A percentile compares a stretch with the other conserved stretches of the same genome.
Evolutionary conservation across 2,329 filamentous ascomycete genomes (phyloP).

Genomic region (Fusarium sp.): DNA sequence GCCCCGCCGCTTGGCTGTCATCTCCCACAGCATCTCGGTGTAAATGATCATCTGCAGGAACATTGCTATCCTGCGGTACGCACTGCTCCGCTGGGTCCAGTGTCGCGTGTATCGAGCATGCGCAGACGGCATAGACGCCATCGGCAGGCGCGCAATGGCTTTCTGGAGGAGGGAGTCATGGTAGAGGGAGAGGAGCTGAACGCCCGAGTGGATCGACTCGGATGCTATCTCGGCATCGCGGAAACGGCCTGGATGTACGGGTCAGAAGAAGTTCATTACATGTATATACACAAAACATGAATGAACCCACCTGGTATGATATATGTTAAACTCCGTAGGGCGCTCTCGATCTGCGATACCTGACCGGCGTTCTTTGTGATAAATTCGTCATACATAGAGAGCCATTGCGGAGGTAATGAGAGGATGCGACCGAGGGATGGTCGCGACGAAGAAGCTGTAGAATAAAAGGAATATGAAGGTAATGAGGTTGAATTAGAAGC

Average conservation of each 20-base stretch:
- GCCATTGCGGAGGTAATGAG: conserved; percentile 73
- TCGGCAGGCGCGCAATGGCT: conserved; percentile 68
- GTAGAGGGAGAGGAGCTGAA: conserved; percentile 91
- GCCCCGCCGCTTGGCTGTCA: conserved; percentile 89
- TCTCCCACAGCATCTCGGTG: conserved; percentile 96
- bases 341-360: conserved; percentile 94
- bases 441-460: conserved; percentile 30
- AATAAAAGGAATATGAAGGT: conserved; percentile 19
- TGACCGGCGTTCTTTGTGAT: conserved; percentile 95
- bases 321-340: conserved; percentile 91
- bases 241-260: conserved; percentile 71
- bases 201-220: conserved; percentile 88
- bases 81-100: conserved; percentile 71
- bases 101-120: conserved; percentile 76
- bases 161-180: conserved; percentile 87
- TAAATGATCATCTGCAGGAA: conserved; percentile 92
- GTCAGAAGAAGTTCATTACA: conserved; percentile 13
- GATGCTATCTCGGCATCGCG: conserved; percentile 95
- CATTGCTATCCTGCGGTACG: conserved; percentile 86
- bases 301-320: conserved; percentile 81
- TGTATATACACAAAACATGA: background rate
- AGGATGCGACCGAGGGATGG: conserved; percentile 56
- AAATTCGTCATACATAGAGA: conserved; percentile 85
- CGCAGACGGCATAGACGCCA: conserved; percentile 65
- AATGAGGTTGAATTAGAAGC: conserved; percentile 31